phyloP scores from a whole-genome alignment of 768 basidiomycete genomes.

The Xanthoconium stramineum region DNA sequence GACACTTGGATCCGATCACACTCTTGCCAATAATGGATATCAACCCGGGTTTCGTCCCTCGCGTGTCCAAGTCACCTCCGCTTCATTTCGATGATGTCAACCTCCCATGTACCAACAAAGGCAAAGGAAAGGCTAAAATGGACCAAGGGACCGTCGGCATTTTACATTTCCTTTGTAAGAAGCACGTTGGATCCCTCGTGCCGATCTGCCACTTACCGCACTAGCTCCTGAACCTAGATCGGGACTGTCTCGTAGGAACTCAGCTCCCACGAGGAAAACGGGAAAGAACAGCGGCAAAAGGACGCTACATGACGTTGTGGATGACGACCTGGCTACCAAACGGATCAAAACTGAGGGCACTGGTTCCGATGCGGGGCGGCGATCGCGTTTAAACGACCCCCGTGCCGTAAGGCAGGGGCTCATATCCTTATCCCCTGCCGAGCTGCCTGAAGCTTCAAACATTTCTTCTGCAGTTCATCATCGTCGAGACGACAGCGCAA shows the following conservation, averaged over 20 bases:
- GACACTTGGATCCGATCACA: slow-evolving; percentile 69
- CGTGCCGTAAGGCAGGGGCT: slow-evolving; percentile 14
- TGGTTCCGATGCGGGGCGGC: slow-evolving; percentile 29
- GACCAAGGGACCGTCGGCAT: slow-evolving; percentile 37
- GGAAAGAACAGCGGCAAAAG: slow-evolving; percentile 76
- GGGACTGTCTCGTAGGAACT: slow-evolving; percentile 26
- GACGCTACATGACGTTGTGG: slow-evolving; percentile 67
- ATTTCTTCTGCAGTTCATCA: slow-evolving; percentile 21
- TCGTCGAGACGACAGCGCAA: slow-evolving; percentile 45
- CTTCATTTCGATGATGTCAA: slow-evolving; percentile 29
- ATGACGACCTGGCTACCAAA: slow-evolving; percentile 55
- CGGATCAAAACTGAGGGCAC: slow-evolving; percentile 37
- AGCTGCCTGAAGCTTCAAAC: slow-evolving; percentile 32
- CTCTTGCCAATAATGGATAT: slow-evolving; percentile 74
- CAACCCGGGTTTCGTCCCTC: slow-evolving; percentile 60
- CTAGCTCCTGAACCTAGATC: slow-evolving; percentile 26
- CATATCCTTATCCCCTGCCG: slow-evolving; percentile 3
- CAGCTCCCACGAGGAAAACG: slow-evolving; percentile 27
- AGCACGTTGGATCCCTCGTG: slow-evolving; percentile 28
- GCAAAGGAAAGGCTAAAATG: slow-evolving; percentile 44
- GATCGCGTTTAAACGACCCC: slow-evolving; percentile 15
- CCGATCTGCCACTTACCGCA: slow-evolving; percentile 35
- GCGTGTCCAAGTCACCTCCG: slow-evolving; percentile 44
- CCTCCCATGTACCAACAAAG: slow-evolving; percentile 33
- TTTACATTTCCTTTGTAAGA: slow-evolving; percentile 64